Evolutionary conservation across 352 stramenopile genomes (phyloP).

Genomic region (Phytophthora podocarpi): DNA sequence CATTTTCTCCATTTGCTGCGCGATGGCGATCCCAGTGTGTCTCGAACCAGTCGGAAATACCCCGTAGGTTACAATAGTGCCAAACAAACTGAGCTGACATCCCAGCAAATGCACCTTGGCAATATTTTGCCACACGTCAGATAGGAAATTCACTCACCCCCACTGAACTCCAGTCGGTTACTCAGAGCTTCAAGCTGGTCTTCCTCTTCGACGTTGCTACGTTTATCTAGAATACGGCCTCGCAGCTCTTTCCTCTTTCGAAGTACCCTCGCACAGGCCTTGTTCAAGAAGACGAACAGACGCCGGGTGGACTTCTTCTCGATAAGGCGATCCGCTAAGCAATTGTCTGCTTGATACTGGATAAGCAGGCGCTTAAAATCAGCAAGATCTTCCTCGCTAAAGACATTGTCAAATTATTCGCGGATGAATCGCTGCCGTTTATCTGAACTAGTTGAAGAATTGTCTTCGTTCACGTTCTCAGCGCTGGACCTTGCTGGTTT

Average conservation of each 20-base stretch:
- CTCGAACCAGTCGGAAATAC: background rate
- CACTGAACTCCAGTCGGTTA: background rate
- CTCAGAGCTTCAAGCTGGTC: background rate
- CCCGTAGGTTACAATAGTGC: background rate
- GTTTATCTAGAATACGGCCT: background rate
- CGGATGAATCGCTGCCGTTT: background rate
- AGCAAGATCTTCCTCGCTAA: too few relatives aligned
- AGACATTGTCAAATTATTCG: background rate
- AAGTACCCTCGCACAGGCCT: too few relatives aligned
- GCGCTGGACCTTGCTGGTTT: too few relatives aligned
- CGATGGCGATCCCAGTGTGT: background rate
- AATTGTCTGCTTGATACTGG: background rate
- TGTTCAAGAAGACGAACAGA: too few relatives aligned
- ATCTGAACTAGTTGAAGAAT: background rate
- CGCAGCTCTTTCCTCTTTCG: too few relatives aligned
- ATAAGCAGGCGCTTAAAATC: too few relatives aligned
- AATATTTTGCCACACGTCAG: conserved; percentile 12
- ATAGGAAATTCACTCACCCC: conserved; percentile 2
- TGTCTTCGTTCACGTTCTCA: too few relatives aligned
- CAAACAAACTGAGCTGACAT: conserved; percentile 2
- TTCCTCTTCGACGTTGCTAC: background rate
- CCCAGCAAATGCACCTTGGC: conserved; percentile 10
- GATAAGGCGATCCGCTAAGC: background rate
- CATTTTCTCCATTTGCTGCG: background rate
- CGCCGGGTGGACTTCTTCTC: too few relatives aligned